These are phyloP conservation scores for Echinochloa phyllopogon DNA, from an alignment of 176 grass and related monocot genomes.

Conservation along the genomic window DNA sequence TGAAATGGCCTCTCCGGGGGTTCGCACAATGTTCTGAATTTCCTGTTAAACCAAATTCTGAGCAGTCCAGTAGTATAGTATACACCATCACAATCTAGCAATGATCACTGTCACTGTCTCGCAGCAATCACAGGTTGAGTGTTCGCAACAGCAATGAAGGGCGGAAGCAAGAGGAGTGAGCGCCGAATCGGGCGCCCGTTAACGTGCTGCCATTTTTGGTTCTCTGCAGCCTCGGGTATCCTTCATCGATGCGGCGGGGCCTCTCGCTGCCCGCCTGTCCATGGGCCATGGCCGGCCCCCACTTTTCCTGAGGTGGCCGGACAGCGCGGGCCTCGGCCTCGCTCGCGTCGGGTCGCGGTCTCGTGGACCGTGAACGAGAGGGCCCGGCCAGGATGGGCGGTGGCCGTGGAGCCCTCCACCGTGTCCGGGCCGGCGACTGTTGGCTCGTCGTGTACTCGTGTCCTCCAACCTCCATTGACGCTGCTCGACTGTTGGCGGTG, in stretches of 20 bases:
- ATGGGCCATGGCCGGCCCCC: neutral
- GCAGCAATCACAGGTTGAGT: neutral
- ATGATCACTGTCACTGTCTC: neutral
- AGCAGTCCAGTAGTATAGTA: neutral
- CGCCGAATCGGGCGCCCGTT: neutral
- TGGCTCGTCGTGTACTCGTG: no score
- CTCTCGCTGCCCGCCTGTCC: neutral
- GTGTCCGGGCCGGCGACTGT: neutral
- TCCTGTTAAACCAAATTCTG: no score
- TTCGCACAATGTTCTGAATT: neutral
- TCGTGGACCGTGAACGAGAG: no score
- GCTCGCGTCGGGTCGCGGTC: no score
- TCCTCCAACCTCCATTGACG: no score
- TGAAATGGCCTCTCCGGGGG: neutral
- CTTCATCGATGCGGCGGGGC: constrained; percentile 4
- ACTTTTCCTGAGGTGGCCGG: neutral
- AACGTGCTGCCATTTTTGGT: constrained; percentile 36
- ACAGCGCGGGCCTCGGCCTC: neutral
- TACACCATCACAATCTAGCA: neutral
- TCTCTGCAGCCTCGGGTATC: no score
- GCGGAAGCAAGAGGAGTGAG: neutral
- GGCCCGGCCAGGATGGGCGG: no score
- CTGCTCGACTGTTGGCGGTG: neutral
- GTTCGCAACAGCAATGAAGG: neutral
- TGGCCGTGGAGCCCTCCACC: neutral